phyloP scores from a whole-genome alignment of 2,329 filamentous ascomycete species.

The Tolypocladium endophyticum region DNA sequence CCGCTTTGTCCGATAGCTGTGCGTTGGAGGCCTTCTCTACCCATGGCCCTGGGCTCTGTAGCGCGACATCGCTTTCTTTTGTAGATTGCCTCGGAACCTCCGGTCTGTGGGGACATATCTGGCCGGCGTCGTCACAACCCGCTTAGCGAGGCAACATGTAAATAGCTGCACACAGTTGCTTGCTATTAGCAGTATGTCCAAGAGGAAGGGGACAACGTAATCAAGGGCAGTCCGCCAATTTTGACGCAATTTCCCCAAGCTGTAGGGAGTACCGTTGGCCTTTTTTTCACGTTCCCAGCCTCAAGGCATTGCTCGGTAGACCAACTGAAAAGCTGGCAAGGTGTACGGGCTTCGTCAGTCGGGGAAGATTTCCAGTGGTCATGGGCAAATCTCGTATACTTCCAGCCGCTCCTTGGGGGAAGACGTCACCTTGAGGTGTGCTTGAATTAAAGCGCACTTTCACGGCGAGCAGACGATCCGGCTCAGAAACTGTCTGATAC shows the following conservation, averaged over 20 bases:
- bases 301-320: not conserved
- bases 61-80: too few species aligned
- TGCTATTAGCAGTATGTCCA: not conserved
- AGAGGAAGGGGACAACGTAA: not conserved
- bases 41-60: not conserved
- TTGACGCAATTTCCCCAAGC: not conserved
- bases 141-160: not conserved
- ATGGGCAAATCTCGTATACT: not conserved
- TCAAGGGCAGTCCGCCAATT: not conserved
- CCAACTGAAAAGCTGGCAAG: not conserved
- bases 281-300: too few species aligned
- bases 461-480: not conserved
- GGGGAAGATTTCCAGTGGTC: too few species aligned
- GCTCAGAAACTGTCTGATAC: not conserved
- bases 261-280: not conserved
- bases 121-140: not conserved
- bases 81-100: not conserved
- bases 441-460: not conserved
- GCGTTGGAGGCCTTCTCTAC: not conserved
- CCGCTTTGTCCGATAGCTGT: not conserved
- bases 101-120: not conserved
- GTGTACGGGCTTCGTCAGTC: too few species aligned
- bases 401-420: not conserved
- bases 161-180: not conserved
- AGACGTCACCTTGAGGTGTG: not conserved